phyloP scores from a whole-genome alignment of 495 filamentous ascomycete genomes.

The Neurospora sp. region DNA sequence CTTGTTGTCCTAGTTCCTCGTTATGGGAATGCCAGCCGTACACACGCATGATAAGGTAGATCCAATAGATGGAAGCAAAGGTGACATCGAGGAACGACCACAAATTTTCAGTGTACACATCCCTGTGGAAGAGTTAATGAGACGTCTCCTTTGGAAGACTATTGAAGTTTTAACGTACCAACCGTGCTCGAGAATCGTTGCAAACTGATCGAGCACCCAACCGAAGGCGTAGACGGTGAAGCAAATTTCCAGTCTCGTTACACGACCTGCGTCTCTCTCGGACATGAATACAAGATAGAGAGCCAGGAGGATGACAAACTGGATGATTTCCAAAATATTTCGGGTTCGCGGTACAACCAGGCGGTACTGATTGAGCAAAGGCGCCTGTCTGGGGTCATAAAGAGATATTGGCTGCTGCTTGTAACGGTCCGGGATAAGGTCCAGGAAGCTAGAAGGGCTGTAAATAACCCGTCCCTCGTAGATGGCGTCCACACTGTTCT shows the following conservation, averaged over 20 bases:
- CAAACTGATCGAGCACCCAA: slow-evolving; percentile 66
- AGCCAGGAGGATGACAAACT: slow-evolving; percentile 52
- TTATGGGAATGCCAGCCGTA: slow-evolving; percentile 38
- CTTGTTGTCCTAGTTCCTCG: slow-evolving; percentile 36
- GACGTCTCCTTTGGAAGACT: background rate
- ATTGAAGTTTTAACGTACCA: slow-evolving; percentile 31
- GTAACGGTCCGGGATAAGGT: slow-evolving; percentile 64
- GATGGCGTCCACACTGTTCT: slow-evolving; percentile 49
- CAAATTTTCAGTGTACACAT: slow-evolving; percentile 66
- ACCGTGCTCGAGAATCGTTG: slow-evolving; percentile 60
- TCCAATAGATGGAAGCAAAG: slow-evolving; percentile 50
- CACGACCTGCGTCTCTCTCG: slow-evolving; percentile 37
- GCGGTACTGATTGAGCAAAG: slow-evolving; percentile 64
- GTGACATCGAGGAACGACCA: slow-evolving; percentile 70
- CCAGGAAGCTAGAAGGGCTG: slow-evolving; percentile 57
- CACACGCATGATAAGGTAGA: slow-evolving; percentile 50
- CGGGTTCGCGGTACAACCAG: slow-evolving; percentile 59
- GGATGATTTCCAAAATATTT: slow-evolving; percentile 55
- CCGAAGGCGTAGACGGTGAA: slow-evolving; percentile 58
- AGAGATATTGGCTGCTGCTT: slow-evolving; percentile 61
- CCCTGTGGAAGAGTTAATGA: slow-evolving; percentile 32
- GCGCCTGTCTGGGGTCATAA: slow-evolving; percentile 55
- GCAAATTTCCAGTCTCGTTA: slow-evolving; percentile 44
- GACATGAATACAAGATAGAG: slow-evolving; percentile 57
- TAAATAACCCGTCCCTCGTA: slow-evolving; percentile 59